These are phyloP conservation scores for Glycyrrhiza uralensis DNA, from an alignment of 306 rosid genomes.

Conservation along the genomic window DNA sequence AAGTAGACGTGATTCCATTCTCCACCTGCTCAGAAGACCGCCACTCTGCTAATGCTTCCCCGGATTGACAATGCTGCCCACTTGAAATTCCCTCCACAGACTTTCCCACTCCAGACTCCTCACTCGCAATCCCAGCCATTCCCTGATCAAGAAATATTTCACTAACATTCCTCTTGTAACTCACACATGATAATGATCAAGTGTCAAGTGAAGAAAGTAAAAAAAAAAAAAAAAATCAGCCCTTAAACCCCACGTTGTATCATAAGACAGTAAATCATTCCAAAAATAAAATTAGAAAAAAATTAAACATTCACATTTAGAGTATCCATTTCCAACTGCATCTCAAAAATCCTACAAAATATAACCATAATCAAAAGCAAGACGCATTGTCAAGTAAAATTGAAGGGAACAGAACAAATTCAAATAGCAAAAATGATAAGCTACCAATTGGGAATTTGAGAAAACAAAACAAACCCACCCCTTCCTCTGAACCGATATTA, in stretches of 20 bases:
- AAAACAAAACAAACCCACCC: not conserved
- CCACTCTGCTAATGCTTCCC: conserved; percentile 95
- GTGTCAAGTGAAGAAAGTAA: too few species aligned
- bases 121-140: conserved; percentile 86
- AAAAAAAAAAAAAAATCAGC: conserved; percentile 8
- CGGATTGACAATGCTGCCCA: conserved; percentile 76
- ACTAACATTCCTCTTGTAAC: conserved; percentile 39
- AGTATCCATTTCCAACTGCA: conserved; percentile 2
- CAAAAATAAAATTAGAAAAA: not conserved
- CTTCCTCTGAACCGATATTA: conserved; percentile 8
- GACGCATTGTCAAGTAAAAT: conserved; percentile 7
- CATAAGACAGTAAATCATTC: conserved; percentile 4
- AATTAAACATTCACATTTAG: not conserved
- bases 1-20: conserved; percentile 85
- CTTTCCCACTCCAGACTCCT: conserved; percentile 76
- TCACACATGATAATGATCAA: conserved; percentile 33
- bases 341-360: not conserved
- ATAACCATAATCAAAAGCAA: not conserved
- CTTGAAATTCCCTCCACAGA: conserved; percentile 63
- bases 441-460: not conserved
- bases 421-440: not conserved
- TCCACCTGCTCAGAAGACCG: conserved; percentile 95
- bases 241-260: conserved; percentile 26
- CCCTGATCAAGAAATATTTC: conserved; percentile 42
- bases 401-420: not conserved